A percentile compares a stretch with the other conserved stretches of the same genome.
Conservation (phyloP, 2,329 filamentous ascomycete genomes). For the Zalaria sp. region DNA sequence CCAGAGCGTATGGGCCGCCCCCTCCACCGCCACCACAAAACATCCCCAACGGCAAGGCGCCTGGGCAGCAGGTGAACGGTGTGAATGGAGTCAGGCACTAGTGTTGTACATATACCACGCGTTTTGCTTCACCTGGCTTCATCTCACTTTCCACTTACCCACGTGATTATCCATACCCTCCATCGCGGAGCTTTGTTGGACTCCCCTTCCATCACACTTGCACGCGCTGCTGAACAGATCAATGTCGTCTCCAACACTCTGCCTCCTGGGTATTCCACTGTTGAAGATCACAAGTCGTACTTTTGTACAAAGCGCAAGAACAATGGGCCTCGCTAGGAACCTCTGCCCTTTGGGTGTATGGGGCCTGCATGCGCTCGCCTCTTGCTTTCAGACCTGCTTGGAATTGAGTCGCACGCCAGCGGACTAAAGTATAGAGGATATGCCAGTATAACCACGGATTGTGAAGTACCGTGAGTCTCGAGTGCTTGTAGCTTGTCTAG, state of each 20-base stretch:
- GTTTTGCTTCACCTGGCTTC: conserved; percentile 3
- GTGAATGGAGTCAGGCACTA: conserved; percentile 16
- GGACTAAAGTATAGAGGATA: conserved; percentile 20
- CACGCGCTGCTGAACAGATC: conserved; percentile 6
- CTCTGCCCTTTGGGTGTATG: background rate
- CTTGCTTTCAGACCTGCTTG: conserved; percentile 18
- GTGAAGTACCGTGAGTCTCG: too few species aligned
- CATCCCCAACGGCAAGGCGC: conserved; percentile 11
- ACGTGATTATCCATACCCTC: background rate
- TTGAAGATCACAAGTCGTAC: conserved; percentile 1
- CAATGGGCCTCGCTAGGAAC: conserved; percentile 1
- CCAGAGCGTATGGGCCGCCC: conserved; percentile 26
- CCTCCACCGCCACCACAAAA: conserved; percentile 36
- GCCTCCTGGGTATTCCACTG: conserved; percentile 1
- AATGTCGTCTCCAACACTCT: conserved; percentile 6
- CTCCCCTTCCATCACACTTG: conserved; percentile 1
- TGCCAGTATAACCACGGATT: background rate
- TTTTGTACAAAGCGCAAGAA: conserved; percentile 8
- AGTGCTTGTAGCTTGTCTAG: too few species aligned
- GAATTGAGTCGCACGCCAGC: conserved; percentile 13
- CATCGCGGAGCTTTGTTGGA: too few species aligned
- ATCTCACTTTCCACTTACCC: conserved; percentile 1
- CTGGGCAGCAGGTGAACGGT: conserved; percentile 12
- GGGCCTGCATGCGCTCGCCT: conserved; percentile 1
- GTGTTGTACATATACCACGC: background rate